Evolutionary conservation across 768 basidiomycete species (phyloP).

Genomic region (Gymnopilus dilepis): DNA sequence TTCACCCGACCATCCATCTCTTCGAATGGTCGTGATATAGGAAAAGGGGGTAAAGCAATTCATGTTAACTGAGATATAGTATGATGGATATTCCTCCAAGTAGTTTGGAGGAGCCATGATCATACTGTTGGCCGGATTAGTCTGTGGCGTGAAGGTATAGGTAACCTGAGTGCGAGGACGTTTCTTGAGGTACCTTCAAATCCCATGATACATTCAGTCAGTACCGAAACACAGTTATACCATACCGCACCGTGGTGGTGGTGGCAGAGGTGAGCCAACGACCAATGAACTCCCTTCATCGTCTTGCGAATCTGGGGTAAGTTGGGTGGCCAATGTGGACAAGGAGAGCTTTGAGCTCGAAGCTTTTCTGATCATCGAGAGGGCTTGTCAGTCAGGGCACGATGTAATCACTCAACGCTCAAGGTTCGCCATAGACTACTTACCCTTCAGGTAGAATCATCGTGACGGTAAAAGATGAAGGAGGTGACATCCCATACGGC

Average conservation of each 20-base stretch:
- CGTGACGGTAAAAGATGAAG: not conserved
- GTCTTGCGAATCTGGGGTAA: not conserved
- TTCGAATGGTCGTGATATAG: slow-evolving; percentile 48
- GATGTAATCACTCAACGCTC: not conserved
- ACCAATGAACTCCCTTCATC: not conserved
- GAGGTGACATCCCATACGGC: not conserved
- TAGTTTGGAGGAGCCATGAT: slow-evolving; percentile 37
- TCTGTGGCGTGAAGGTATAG: slow-evolving; percentile 45
- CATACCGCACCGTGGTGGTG: slow-evolving; percentile 18
- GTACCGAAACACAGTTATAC: not conserved
- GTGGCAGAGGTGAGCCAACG: not conserved
- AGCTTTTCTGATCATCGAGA: slow-evolving; percentile 8
- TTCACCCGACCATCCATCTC: slow-evolving; percentile 46
- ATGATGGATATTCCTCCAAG: slow-evolving; percentile 38
- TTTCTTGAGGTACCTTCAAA: slow-evolving; percentile 18
- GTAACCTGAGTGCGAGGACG: slow-evolving; percentile 33
- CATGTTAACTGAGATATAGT: slow-evolving; percentile 51
- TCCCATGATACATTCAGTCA: not conserved
- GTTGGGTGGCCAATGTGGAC: not conserved
- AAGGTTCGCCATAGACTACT: no score
- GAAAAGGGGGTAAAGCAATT: slow-evolving; percentile 57
- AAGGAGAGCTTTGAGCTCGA: slow-evolving; percentile 14
- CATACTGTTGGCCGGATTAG: slow-evolving; percentile 44
- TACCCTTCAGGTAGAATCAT: slow-evolving; percentile 24
- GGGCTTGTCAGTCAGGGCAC: not conserved